phyloP scores from a whole-genome alignment of 164 flowering plant genomes.

The Warburgia ugandensis region DNA sequence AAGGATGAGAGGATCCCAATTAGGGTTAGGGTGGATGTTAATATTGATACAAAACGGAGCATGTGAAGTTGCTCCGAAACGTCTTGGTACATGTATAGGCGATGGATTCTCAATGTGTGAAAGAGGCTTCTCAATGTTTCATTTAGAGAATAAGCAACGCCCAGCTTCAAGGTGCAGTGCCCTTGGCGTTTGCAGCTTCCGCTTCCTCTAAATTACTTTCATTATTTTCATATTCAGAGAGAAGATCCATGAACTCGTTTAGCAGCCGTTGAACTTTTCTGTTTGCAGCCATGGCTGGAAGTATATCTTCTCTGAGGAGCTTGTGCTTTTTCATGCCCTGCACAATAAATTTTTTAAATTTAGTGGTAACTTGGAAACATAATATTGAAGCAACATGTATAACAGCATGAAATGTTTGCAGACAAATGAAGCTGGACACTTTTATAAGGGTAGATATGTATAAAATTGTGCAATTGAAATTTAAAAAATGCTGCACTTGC shows the following conservation, averaged over 20 bases:
- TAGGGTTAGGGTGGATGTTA: too few relatives aligned
- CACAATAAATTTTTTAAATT: not conserved
- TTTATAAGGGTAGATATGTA: too few relatives aligned
- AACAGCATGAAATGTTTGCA: not conserved
- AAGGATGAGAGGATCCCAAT: too few relatives aligned
- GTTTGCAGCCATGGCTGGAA: constrained; percentile 97
- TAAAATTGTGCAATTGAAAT: too few relatives aligned
- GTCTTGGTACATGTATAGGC: too few relatives aligned
- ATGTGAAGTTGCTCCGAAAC: too few relatives aligned
- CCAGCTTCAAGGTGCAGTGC: constrained; percentile 10
- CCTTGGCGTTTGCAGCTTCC: constrained; percentile 12
- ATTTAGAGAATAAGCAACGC: too few relatives aligned
- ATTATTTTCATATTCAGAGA: constrained; percentile 63
- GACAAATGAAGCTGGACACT: too few relatives aligned
- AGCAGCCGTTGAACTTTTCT: constrained; percentile 90
- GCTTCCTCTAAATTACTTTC: constrained; percentile 33
- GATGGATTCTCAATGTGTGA: too few relatives aligned
- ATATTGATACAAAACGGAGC: too few relatives aligned
- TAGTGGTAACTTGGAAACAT: not conserved
- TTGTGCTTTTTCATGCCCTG: constrained; percentile 94
- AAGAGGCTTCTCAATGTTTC: too few relatives aligned
- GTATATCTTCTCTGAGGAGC: constrained; percentile 84
- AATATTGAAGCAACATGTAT: not conserved
- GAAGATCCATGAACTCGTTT: constrained; percentile 88
- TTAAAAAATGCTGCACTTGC: too few relatives aligned